Base-by-base conservation (phyloP, 1,284 basidiomycete species). In the Heterobasidion occidentale region DNA sequence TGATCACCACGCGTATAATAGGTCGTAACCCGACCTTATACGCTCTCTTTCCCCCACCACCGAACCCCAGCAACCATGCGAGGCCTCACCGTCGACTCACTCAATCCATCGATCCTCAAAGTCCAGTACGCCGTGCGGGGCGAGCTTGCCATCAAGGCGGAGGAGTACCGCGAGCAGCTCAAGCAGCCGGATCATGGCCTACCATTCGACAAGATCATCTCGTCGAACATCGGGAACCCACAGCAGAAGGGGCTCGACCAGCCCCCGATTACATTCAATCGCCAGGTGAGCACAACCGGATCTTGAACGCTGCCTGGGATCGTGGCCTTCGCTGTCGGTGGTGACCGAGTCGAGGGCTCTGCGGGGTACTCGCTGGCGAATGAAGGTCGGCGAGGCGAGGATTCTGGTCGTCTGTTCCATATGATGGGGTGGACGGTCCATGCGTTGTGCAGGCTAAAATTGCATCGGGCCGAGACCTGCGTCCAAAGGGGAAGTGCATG, bases 71-170 rank as follows among this genome's bases (percentile, higher is more conserved):
- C 51, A 59, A 64, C 34, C 47, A 79, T 90, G 86, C 78, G 76
- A 60, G 73, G 75, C 36, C 78, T 90, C 62, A 79, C 83, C 46
- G 60, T 78, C 59, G 76, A 83, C 60, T 74, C 78, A 47, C 79
- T 92, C 73, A 99, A 98, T 74, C 92, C 90, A 2, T 78, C 88
- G 59, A 81, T 98, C 55, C 79, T 86, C 65, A 85, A 92, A 53
- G 96, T 97, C 58, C 84, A 98, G 72, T 99, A 99, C 70, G 96
- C 96, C 58, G 97, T 99, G 36, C 91, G 96, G 58, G 96, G 97
- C 56, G 94, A 96, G 73, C 86, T 99, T 62, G 94, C 96, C 14
- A 91, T 94, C 76, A 92, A 89, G 68, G 94, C 96, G 2, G 94
- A 98, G 73, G 77, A 86, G 61, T 88, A 92, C 65, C 79, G 86